Evolutionary conservation across 2,329 filamentous ascomycete species (phyloP).

Genomic region (Penicillium freii): DNA sequence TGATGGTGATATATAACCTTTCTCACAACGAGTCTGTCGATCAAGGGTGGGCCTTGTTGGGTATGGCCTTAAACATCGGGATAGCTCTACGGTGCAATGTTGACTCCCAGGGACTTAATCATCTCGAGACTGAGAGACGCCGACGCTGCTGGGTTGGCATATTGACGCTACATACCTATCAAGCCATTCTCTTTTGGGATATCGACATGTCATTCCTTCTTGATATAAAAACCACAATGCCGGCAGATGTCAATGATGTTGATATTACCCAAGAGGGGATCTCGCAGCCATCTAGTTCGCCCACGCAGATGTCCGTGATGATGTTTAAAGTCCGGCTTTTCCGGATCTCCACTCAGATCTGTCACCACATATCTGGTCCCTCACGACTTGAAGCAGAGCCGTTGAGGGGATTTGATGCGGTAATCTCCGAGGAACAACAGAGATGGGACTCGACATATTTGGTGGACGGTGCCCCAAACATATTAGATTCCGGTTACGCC

Average conservation of each 20-base stretch:
- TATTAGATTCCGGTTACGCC: conserved; percentile 25
- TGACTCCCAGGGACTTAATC: conserved; percentile 17
- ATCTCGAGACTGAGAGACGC: conserved; percentile 27
- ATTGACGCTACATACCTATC: conserved; percentile 33
- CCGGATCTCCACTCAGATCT: conserved; percentile 27
- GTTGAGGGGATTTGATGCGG: conserved; percentile 12
- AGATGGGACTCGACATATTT: conserved; percentile 21
- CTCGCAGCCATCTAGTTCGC: conserved; percentile 12
- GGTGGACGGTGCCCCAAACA: conserved; percentile 14
- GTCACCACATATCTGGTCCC: conserved; percentile 17
- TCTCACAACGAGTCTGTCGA: conserved; percentile 27
- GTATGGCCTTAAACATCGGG: conserved; percentile 32
- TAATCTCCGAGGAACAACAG: conserved; percentile 17
- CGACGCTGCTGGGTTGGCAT: conserved; percentile 35
- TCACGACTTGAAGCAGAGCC: conserved; percentile 7
- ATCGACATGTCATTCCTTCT: conserved; percentile 25
- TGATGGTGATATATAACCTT: conserved; percentile 33
- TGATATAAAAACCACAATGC: conserved; percentile 21
- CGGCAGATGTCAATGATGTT: conserved; percentile 27
- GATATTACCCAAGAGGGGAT: conserved; percentile 16
- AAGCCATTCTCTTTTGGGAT: conserved; percentile 28
- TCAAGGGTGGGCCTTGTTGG: conserved; percentile 31
- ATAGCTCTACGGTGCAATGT: conserved; percentile 33
- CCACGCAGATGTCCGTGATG: conserved; percentile 36
- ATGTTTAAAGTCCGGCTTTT: conserved; percentile 31